Conservation (phyloP, 2,329 filamentous ascomycete species). For the Beauveria varroae region DNA sequence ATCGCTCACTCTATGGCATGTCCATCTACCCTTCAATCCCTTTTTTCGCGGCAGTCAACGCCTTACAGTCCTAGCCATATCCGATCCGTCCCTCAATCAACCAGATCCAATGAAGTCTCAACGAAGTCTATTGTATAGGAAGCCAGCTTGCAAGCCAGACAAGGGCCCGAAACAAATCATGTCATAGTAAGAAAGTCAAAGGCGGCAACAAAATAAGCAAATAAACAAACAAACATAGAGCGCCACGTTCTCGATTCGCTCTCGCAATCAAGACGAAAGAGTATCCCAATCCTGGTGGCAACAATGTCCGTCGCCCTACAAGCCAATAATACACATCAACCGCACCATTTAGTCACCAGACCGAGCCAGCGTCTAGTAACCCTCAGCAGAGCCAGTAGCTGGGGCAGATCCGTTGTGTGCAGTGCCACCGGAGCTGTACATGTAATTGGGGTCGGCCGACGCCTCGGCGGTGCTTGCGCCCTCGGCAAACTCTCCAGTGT, state of each 20-base stretch:
- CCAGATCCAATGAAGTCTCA: background rate
- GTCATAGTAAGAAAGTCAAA: background rate
- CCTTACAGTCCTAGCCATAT: background rate
- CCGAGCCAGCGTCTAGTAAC: conserved; percentile 34
- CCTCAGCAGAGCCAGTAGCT: conserved; percentile 38
- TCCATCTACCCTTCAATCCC: background rate
- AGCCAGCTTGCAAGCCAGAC: background rate
- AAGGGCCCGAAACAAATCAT: background rate
- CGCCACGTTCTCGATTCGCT: background rate
- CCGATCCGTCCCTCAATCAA: background rate
- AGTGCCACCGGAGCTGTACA: conserved; percentile 47
- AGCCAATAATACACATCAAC: background rate
- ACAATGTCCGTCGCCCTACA: background rate
- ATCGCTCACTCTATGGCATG: background rate
- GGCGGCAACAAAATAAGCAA: background rate
- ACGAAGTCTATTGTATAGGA: conserved; percentile 4
- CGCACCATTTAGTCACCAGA: background rate
- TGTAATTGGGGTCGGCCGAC: conserved; percentile 35
- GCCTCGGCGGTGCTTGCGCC: conserved; percentile 19
- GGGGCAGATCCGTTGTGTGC: conserved; percentile 45
- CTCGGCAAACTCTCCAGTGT: conserved; percentile 35
- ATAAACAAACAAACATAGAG: conserved; percentile 1
- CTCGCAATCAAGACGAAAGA: conserved; percentile 1
- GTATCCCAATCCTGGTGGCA: conserved; percentile 10
- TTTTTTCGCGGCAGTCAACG: background rate